Evolutionary conservation across 805 yeast species (phyloP).

Genomic region (Spencermartinsiella europaea): DNA sequence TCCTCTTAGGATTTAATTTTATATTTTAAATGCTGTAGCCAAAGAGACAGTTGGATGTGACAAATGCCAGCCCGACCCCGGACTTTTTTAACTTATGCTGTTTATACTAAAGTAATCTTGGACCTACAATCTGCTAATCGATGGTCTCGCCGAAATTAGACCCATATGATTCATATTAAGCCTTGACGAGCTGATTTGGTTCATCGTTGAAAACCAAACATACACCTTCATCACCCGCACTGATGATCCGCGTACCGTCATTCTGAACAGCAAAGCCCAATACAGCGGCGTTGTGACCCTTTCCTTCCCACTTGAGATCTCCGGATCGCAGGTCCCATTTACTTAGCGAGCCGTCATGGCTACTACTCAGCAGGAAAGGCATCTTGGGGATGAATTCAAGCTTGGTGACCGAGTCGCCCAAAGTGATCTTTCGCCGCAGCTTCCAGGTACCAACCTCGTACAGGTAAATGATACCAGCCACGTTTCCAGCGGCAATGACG

Average conservation of each 20-base stretch:
- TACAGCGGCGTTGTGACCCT: slow-evolving; percentile 93
- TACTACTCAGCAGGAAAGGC: slow-evolving; percentile 60
- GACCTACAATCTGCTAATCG: too few species aligned
- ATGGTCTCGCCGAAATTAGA: too few species aligned
- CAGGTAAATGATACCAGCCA: slow-evolving; percentile 77
- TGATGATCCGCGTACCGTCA: slow-evolving; percentile 62
- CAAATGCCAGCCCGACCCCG: too few species aligned
- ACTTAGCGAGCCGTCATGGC: slow-evolving; percentile 81
- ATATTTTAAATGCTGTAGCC: too few species aligned
- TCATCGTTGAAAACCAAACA: slow-evolving; percentile 57
- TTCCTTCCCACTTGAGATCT: slow-evolving; percentile 65
- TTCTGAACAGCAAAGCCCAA: slow-evolving; percentile 73
- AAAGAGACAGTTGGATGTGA: too few species aligned
- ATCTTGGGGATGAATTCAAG: slow-evolving; percentile 52
- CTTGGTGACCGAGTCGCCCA: slow-evolving; percentile 83
- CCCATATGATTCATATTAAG: too few species aligned
- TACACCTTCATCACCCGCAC: slow-evolving; percentile 98
- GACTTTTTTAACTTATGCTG: too few species aligned
- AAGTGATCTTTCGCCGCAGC: slow-evolving; percentile 61
- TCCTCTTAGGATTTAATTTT: too few species aligned
- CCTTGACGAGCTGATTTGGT: neutral
- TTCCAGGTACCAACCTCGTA: slow-evolving; percentile 86
- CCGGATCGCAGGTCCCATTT: slow-evolving; percentile 91
- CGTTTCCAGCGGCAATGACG: slow-evolving; percentile 81
- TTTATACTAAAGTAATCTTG: too few species aligned